Percentiles rank a stretch among this genome's conserved stretches.
phyloP scores from a whole-genome alignment of 352 stramenopile species.

The Globisporangium splendens region DNA sequence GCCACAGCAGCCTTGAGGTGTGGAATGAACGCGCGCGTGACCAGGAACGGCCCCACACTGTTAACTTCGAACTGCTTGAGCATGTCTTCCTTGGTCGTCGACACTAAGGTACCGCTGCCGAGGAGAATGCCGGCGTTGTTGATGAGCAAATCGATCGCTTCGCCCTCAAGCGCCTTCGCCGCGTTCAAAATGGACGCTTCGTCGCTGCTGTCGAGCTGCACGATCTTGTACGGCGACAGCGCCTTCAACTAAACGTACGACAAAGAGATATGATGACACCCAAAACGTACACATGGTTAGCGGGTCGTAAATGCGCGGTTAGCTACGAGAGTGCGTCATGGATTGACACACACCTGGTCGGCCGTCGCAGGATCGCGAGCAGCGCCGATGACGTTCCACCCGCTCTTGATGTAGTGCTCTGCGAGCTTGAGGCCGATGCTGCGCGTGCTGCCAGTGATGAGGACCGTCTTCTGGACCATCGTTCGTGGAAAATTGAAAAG shows the following conservation, averaged over 20 bases:
- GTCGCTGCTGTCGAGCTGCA: constrained; percentile 21
- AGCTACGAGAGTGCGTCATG: no score
- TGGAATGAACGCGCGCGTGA: constrained; percentile 25
- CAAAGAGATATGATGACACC: no score
- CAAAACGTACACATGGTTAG: no score
- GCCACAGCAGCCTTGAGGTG: constrained; percentile 13
- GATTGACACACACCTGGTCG: no score
- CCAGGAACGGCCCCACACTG: constrained; percentile 26
- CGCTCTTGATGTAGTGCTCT: constrained; percentile 33
- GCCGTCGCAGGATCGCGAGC: constrained; percentile 24
- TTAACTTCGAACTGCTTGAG: constrained; percentile 37
- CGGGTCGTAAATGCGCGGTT: no score
- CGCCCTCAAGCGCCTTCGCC: constrained; percentile 11
- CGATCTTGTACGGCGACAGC: constrained; percentile 12
- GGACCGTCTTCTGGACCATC: constrained; percentile 33
- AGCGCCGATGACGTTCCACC: constrained; percentile 22
- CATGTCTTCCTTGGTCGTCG: constrained; percentile 15
- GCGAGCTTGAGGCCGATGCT: constrained; percentile 45
- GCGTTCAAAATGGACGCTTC: constrained; percentile 19
- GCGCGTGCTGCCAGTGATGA: constrained; percentile 42
- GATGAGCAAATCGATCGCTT: constrained; percentile 32
- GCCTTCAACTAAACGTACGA: no score
- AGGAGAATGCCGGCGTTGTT: constrained; percentile 30
- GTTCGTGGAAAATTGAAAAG: no score
- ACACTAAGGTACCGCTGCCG: constrained; percentile 1